phyloP scores from a whole-genome alignment of 768 basidiomycete species.

The Crepidotus variabilis region DNA sequence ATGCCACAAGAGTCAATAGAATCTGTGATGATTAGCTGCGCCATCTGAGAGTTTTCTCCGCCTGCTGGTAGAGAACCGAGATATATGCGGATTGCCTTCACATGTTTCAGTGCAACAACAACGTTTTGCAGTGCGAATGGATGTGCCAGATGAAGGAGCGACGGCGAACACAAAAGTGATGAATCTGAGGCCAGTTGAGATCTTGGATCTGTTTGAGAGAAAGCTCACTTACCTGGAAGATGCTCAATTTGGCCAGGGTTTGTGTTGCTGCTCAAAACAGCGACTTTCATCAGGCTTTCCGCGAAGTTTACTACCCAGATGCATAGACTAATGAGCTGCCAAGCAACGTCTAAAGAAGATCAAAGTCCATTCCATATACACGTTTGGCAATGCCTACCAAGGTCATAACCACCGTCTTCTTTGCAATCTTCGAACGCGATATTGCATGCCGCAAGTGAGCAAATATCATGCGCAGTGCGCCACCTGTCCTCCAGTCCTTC shows the following conservation, averaged over 20 bases:
- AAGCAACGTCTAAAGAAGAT: slow-evolving; percentile 52
- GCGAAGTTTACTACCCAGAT: slow-evolving; percentile 60
- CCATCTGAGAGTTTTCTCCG: slow-evolving; percentile 61
- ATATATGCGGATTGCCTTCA: slow-evolving; percentile 54
- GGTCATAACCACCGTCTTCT: slow-evolving; percentile 58
- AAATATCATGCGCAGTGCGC: slow-evolving; percentile 63
- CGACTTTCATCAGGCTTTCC: slow-evolving; percentile 57
- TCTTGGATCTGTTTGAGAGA: not conserved
- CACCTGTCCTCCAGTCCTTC: slow-evolving; percentile 44
- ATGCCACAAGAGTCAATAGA: slow-evolving; percentile 62
- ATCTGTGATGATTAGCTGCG: slow-evolving; percentile 60
- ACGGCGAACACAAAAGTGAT: slow-evolving; percentile 18
- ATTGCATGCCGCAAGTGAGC: slow-evolving; percentile 56
- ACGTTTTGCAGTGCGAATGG: slow-evolving; percentile 57
- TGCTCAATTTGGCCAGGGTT: not conserved
- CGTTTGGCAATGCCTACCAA: slow-evolving; percentile 37
- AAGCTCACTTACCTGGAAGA: not conserved
- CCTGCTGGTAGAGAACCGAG: slow-evolving; percentile 50
- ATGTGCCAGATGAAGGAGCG: slow-evolving; percentile 59
- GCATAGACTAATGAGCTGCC: slow-evolving; percentile 65
- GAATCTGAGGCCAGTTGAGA: slow-evolving; percentile 1
- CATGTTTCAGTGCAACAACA: slow-evolving; percentile 44
- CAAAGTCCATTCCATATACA: not conserved
- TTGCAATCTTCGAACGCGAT: slow-evolving; percentile 65
- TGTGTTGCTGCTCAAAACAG: slow-evolving; percentile 34